phyloP scores from a whole-genome alignment of 768 basidiomycete genomes.

The Mycena capillaripes region DNA sequence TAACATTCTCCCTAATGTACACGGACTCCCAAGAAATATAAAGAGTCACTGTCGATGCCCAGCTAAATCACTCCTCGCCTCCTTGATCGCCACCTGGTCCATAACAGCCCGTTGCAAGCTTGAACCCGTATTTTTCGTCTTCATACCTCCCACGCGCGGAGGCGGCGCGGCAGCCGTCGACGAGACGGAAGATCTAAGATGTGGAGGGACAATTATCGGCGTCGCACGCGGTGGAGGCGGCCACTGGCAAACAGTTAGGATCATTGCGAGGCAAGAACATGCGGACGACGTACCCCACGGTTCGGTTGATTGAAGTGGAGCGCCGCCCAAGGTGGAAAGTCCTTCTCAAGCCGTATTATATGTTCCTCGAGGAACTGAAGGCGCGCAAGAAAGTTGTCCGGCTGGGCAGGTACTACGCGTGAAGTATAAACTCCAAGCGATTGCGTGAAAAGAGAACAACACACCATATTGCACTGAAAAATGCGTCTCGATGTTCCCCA shows the following conservation, averaged over 20 bases:
- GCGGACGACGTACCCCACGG: conserved; percentile 73
- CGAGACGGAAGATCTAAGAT: conserved; percentile 54
- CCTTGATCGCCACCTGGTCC: conserved; percentile 81
- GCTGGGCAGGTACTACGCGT: conserved; percentile 80
- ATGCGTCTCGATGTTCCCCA: conserved; percentile 79
- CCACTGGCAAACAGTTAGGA: conserved; percentile 65
- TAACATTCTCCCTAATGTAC: not conserved
- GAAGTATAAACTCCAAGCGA: too few species aligned
- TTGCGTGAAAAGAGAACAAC: conserved; percentile 23
- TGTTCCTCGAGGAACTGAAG: conserved; percentile 84
- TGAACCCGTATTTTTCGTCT: conserved; percentile 62
- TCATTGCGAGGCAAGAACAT: not conserved
- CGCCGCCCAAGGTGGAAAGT: conserved; percentile 90
- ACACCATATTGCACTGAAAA: conserved; percentile 81
- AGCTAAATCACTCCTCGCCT: conserved; percentile 69
- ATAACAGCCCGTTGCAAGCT: conserved; percentile 82
- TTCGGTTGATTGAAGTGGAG: conserved; percentile 91
- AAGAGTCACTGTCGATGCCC: conserved; percentile 2
- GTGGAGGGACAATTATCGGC: conserved; percentile 83
- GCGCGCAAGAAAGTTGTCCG: conserved; percentile 73
- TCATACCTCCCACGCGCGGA: conserved; percentile 37
- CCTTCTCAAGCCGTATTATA: conserved; percentile 80
- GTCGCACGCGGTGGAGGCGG: conserved; percentile 85
- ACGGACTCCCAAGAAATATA: not conserved
- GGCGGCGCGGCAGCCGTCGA: conserved; percentile 34